These are phyloP conservation scores for Penicillium daleae DNA, from an alignment of 495 filamentous ascomycete genomes.

Conservation along the genomic window DNA sequence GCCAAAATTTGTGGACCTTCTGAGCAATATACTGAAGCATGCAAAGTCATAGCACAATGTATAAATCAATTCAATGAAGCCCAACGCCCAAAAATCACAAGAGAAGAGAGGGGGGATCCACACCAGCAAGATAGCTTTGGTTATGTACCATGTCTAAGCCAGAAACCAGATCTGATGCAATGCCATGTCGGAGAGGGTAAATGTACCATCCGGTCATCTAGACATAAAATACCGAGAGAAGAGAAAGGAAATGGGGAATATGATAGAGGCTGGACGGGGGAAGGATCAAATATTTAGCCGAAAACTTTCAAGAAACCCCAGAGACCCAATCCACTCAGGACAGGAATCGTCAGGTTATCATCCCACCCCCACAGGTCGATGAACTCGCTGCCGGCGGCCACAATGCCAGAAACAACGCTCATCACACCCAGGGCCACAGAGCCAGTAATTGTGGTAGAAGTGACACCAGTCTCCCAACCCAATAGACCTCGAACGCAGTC, in stretches of 20 bases:
- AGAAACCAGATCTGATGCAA: slow-evolving; percentile 26
- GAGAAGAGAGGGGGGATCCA: slow-evolving; percentile 13
- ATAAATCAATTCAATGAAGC: not conserved
- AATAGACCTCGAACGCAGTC: slow-evolving; percentile 52
- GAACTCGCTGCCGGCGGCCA: slow-evolving; percentile 87
- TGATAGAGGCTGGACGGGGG: slow-evolving; percentile 6
- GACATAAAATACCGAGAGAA: slow-evolving; percentile 16
- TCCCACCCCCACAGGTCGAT: slow-evolving; percentile 91
- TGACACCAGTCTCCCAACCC: slow-evolving; percentile 44
- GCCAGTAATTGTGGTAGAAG: slow-evolving; percentile 59
- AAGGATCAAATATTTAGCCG: slow-evolving; percentile 47
- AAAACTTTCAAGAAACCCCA: slow-evolving; percentile 95
- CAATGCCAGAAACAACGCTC: slow-evolving; percentile 83
- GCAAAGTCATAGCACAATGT: not conserved
- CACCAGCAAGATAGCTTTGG: slow-evolving; percentile 9
- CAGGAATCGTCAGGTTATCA: slow-evolving; percentile 95
- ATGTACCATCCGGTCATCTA: slow-evolving; percentile 22
- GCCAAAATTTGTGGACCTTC: not conserved
- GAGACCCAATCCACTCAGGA: slow-evolving; percentile 85
- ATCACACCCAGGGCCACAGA: slow-evolving; percentile 78
- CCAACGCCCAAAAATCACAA: not conserved
- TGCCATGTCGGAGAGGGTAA: slow-evolving; percentile 18
- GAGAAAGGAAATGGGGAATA: not conserved
- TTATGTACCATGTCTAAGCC: slow-evolving; percentile 20
- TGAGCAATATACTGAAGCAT: not conserved